Conservation (phyloP, 441 rosid species). For the Dalechampia spathulata region DNA sequence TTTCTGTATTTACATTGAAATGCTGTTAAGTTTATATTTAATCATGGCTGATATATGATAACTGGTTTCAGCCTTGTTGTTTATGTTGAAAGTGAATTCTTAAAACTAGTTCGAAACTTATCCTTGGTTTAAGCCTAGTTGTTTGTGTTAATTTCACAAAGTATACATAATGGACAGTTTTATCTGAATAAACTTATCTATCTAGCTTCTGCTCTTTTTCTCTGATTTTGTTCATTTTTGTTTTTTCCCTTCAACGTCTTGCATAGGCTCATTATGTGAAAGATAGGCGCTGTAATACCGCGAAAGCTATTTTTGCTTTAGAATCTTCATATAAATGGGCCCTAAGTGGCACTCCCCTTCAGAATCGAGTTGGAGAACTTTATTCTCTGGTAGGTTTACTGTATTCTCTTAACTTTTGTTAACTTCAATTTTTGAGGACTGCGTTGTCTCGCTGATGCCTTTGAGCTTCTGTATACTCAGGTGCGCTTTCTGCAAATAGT, state of each 20-base stretch:
- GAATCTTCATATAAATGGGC: slow-evolving; percentile 92
- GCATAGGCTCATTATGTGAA: slow-evolving; percentile 84
- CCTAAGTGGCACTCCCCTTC: slow-evolving; percentile 97
- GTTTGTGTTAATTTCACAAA: no score
- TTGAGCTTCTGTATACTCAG: slow-evolving; percentile 37
- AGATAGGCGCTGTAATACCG: slow-evolving; percentile 86
- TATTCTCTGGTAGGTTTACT: slow-evolving; percentile 71
- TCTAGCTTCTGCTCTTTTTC: neutral
- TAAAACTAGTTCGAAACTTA: neutral
- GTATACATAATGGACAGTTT: neutral
- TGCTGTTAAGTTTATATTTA: neutral
- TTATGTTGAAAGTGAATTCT: no score
- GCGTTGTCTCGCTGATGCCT: slow-evolving; percentile 13
- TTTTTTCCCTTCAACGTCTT: slow-evolving; percentile 3
- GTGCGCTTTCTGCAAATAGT: slow-evolving; percentile 79
- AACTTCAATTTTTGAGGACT: slow-evolving; percentile 9
- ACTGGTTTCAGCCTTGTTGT: no score
- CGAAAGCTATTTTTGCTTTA: slow-evolving; percentile 81
- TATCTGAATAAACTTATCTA: neutral
- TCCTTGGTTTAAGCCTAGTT: neutral
- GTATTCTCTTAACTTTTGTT: slow-evolving; percentile 6
- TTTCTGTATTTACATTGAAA: neutral
- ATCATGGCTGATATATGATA: no score
- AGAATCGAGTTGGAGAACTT: slow-evolving; percentile 97
- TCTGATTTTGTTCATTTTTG: slow-evolving; percentile 1